Conservation (phyloP, 129 eudicot genomes). For the Escallonia rubra region DNA sequence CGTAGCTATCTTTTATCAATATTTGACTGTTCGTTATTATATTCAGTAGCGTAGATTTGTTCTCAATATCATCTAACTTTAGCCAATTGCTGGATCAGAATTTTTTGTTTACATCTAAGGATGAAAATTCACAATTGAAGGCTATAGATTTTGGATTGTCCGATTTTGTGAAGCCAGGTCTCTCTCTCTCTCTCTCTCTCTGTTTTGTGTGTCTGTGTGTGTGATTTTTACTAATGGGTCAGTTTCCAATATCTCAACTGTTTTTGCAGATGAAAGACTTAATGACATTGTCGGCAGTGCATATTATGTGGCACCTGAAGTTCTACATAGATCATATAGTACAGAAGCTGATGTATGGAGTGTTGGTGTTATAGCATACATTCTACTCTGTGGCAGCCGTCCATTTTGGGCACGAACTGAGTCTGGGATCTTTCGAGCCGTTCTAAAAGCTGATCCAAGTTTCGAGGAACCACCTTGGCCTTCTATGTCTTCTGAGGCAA, state of each 20-base stretch:
- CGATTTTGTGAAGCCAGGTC: slow-evolving; percentile 92
- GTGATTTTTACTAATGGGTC: background rate
- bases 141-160: slow-evolving; percentile 97
- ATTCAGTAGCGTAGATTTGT: too few species aligned
- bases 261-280: slow-evolving; percentile 78
- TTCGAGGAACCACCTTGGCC: slow-evolving; percentile 97
- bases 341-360: slow-evolving; percentile 99
- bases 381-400: slow-evolving; percentile 83
- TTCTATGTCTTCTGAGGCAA: slow-evolving; percentile 70
- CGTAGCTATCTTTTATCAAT: too few species aligned
- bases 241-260: slow-evolving; percentile 7
- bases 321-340: slow-evolving; percentile 84
- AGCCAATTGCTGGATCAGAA: slow-evolving; percentile 48
- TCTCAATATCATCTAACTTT: background rate
- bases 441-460: slow-evolving; percentile 85
- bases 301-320: slow-evolving; percentile 98
- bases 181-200: slow-evolving; percentile 8
- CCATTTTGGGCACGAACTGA: slow-evolving; percentile 99
- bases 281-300: slow-evolving; percentile 98
- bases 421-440: slow-evolving; percentile 89
- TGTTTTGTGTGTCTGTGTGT: background rate
- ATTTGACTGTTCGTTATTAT: too few species aligned
- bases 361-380: slow-evolving; percentile 87
- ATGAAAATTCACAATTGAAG: slow-evolving; percentile 70
- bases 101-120: slow-evolving; percentile 84